phyloP scores from a whole-genome alignment of 2,329 filamentous ascomycete genomes.

The Fusarium buxicola region DNA sequence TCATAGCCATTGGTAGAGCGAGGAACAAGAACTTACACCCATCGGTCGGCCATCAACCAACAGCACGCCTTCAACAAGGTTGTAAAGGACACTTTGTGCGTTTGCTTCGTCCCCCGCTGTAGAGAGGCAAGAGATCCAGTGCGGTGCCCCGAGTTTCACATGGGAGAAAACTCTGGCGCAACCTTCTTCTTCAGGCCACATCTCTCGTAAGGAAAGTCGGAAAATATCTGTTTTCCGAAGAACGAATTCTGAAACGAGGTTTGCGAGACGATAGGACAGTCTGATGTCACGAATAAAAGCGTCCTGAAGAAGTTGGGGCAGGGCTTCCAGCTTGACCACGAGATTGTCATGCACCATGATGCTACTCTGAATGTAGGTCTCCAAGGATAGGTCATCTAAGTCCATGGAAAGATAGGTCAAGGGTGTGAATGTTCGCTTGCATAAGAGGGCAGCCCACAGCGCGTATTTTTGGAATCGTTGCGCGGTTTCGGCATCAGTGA shows the following conservation, averaged over 20 bases:
- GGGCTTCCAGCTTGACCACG: conserved; percentile 36
- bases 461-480: conserved; percentile 55
- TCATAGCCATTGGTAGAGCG: too few species aligned
- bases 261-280: conserved; percentile 31
- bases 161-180: conserved; percentile 21
- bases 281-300: conserved; percentile 40
- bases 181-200: conserved; percentile 39
- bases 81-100: conserved; percentile 48
- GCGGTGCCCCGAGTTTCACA: not conserved
- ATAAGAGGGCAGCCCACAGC: conserved; percentile 68
- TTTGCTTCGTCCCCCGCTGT: conserved; percentile 5
- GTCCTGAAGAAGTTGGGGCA: conserved; percentile 31
- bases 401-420: not conserved
- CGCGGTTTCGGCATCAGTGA: conserved; percentile 52
- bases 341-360: conserved; percentile 43
- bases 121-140: conserved; percentile 37
- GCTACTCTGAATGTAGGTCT: conserved; percentile 40
- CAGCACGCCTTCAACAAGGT: conserved; percentile 45
- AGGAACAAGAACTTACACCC: conserved; percentile 32
- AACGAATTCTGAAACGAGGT: conserved; percentile 21
- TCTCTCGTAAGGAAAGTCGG: conserved; percentile 29
- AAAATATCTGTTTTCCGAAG: conserved; percentile 24
- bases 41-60: conserved; percentile 51
- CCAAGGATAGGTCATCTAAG: conserved; percentile 24
- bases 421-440: conserved; percentile 53